phyloP scores from a whole-genome alignment of 768 basidiomycete genomes.

The Tephrocybe sp. region DNA sequence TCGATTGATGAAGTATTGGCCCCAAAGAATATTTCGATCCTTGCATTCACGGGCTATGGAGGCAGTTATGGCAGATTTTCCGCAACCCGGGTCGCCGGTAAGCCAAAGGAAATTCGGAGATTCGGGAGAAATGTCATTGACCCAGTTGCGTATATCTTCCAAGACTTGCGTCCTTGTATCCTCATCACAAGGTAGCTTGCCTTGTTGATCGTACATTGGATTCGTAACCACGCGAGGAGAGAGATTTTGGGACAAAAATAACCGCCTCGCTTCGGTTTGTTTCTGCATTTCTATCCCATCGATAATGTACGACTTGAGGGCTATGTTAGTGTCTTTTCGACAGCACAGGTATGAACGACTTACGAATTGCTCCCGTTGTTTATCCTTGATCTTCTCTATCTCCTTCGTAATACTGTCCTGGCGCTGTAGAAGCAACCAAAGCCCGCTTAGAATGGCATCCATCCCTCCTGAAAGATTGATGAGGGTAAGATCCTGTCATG shows the following conservation, averaged over 20 bases:
- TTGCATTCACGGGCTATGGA: constrained; percentile 13
- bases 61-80: constrained; percentile 16
- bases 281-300: constrained; percentile 13
- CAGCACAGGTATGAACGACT: no score
- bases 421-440: constrained; percentile 1
- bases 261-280: constrained; percentile 8
- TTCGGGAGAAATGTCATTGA: constrained; percentile 5
- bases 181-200: constrained; percentile 17
- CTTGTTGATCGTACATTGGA: constrained; percentile 15
- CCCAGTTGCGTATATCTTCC: constrained; percentile 12
- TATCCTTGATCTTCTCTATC: constrained; percentile 7
- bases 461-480: constrained; percentile 5
- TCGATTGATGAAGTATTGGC: constrained; percentile 16
- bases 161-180: constrained; percentile 15
- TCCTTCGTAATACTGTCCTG: constrained; percentile 4
- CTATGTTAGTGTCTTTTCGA: no score
- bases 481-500: constrained; percentile 1
- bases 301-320: background rate
- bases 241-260: constrained; percentile 8
- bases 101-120: constrained; percentile 10
- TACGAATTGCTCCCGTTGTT: constrained; percentile 14
- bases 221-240: constrained; percentile 4
- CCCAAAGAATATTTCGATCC: constrained; percentile 11
- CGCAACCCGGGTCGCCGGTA: background rate
- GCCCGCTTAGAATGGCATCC: background rate